These are phyloP conservation scores for Globisporangium splendens DNA, from an alignment of 352 stramenopile species.

Conservation along the genomic window DNA sequence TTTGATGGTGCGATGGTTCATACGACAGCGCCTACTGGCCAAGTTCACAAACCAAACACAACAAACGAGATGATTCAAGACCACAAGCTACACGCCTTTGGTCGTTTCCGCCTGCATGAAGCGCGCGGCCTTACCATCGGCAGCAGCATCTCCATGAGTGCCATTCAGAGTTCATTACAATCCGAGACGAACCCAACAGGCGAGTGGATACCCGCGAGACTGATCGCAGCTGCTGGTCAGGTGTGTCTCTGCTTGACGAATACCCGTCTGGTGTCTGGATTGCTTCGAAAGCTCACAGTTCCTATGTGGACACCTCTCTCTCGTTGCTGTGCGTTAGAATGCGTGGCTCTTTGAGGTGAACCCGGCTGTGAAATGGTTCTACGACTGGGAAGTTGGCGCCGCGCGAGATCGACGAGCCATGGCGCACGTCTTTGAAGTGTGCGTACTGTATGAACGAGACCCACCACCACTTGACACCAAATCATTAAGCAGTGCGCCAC, in stretches of 20 bases:
- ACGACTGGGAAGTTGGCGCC: slow-evolving; percentile 8
- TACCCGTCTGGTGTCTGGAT: too few relatives aligned
- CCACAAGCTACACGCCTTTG: background rate
- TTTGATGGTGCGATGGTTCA: background rate
- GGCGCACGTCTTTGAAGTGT: slow-evolving; percentile 9
- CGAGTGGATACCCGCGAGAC: slow-evolving; percentile 1
- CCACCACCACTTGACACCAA: background rate
- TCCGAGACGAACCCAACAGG: background rate
- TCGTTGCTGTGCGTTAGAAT: background rate
- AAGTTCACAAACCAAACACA: too few relatives aligned
- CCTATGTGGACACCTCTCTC: background rate
- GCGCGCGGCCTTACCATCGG: background rate
- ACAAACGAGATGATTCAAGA: background rate
- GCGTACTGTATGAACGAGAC: background rate
- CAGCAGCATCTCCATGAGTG: background rate
- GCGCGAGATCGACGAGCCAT: slow-evolving; percentile 5
- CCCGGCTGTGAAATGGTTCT: slow-evolving; percentile 3
- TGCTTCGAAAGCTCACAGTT: too few relatives aligned
- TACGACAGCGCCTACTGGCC: background rate
- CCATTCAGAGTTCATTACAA: background rate
- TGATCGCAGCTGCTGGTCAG: slow-evolving; percentile 4
- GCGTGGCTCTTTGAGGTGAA: slow-evolving; percentile 10
- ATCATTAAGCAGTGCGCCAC: too few relatives aligned
- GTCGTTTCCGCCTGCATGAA: slow-evolving; percentile 3
- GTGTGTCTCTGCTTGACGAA: background rate